These are phyloP conservation scores for Solanum hybrid DNA, from an alignment of 305 asterid genomes.

Conservation along the genomic window DNA sequence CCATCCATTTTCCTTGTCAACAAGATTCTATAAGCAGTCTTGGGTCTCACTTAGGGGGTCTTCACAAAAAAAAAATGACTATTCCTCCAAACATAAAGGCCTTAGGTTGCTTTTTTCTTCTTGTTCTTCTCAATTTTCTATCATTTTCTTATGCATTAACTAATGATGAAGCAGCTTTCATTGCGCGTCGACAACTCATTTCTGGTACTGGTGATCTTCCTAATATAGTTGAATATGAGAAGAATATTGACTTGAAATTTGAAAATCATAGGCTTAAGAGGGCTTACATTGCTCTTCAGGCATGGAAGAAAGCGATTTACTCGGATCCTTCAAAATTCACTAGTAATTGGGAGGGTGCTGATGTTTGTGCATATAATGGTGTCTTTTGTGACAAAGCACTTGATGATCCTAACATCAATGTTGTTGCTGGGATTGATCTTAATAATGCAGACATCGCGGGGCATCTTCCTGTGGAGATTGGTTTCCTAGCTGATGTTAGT, in stretches of 20 bases:
- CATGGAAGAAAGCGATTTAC: constrained; percentile 58
- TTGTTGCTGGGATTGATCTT: constrained; percentile 19
- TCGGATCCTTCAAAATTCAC: constrained; percentile 71
- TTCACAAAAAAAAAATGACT: constrained; percentile 9
- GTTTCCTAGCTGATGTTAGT: constrained; percentile 7
- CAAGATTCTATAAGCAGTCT: constrained; percentile 37
- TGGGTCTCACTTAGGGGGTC: constrained; percentile 45
- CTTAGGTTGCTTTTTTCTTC: constrained; percentile 39
- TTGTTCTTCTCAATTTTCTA: constrained; percentile 21
- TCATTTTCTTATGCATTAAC: constrained; percentile 19
- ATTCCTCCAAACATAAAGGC: constrained; percentile 30
- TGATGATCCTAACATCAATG: constrained; percentile 37
- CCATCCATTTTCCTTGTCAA: constrained; percentile 6
- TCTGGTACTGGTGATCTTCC: constrained; percentile 9
- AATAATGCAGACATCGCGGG: constrained; percentile 17
- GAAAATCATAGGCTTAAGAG: constrained; percentile 42
- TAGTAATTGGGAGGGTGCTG: constrained; percentile 55
- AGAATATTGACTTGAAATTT: neutral
- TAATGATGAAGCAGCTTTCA: constrained; percentile 15
- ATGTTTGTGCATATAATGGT: constrained; percentile 66
- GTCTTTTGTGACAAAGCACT: constrained; percentile 53
- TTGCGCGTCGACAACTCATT: constrained; percentile 20
- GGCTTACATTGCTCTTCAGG: constrained; percentile 62
- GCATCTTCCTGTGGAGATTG: constrained; percentile 11
- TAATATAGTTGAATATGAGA: constrained; percentile 3